Base-by-base conservation (phyloP, 768 basidiomycete species). In the Tricholoma terreum region DNA sequence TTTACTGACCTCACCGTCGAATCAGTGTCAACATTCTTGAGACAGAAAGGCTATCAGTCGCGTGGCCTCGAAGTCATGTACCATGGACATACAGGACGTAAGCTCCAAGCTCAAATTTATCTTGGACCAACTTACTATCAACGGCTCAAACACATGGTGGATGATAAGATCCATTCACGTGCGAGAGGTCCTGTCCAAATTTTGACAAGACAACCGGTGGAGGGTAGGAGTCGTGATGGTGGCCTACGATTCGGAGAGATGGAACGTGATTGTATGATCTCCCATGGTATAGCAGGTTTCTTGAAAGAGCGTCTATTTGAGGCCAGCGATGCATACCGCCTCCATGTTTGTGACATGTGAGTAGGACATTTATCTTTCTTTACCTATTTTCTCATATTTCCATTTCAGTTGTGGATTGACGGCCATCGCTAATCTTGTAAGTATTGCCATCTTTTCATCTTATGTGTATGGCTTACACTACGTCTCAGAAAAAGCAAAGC, bases 211-310 rank as follows among this genome's bases (percentile, higher is more conserved):
- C 97, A 99, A 68, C 97, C 97, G 11, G 97, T 99, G 14, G 97
- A 99, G 70, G 97, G 97, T 83, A 84, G 97, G 73, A 94, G 91
- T 83, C 84, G 97, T 76, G 97, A 98, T 68, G 97, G 97, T 79
- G 97, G 97, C 73, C 76, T 99, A 61, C 94, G 97, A 67, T 99
- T 99, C 80, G 97, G 97, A 80, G 97, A 99, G 82, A 99, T 99
- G 97, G 97, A 99, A 70, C 92, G 94, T 71, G 96, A 98, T 84
- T 98, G 97, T 72, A 99, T 99, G 97, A 96, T 99, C 59, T 97
- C 97, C 21, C 97, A 99, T 77, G 97, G 97, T 70, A 94, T 98
- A 61, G 96, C 97, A 46, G 93, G 85, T 1, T 98, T 98, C 85
- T 74, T 98, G 74, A 98, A 98, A 75, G 97, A 98, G 77, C 89